Evolutionary conservation across 2,329 filamentous ascomycete genomes (phyloP).

Genomic region (Exophiala phaeomuriformis): DNA sequence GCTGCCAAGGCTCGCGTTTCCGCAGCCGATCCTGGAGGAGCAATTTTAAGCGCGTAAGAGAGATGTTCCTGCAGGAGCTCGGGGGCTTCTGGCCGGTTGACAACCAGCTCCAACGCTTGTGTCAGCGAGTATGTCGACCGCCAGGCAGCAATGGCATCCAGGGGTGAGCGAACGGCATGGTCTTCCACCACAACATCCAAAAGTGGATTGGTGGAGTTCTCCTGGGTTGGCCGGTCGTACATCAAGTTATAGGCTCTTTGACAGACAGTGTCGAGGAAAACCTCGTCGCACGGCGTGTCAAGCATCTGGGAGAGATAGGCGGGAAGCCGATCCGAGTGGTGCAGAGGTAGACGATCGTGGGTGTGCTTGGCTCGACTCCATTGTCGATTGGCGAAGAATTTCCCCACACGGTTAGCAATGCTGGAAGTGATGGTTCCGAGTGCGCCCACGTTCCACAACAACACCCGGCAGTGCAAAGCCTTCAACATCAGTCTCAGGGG

Average conservation of each 20-base stretch:
- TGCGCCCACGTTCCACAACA: slow-evolving; percentile 71
- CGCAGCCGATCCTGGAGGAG: slow-evolving; percentile 70
- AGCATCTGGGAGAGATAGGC: slow-evolving; percentile 69
- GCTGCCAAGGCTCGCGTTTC: slow-evolving; percentile 52
- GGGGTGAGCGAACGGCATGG: slow-evolving; percentile 71
- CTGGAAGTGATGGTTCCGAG: slow-evolving; percentile 57
- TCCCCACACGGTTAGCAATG: slow-evolving; percentile 61
- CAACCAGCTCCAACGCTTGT: slow-evolving; percentile 56
- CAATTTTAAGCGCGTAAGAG: slow-evolving; percentile 61
- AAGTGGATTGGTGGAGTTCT: slow-evolving; percentile 58
- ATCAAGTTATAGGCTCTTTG: slow-evolving; percentile 84
- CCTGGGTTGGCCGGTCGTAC: slow-evolving; percentile 70
- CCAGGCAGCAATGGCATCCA: slow-evolving; percentile 89
- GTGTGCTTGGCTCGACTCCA: slow-evolving; percentile 53
- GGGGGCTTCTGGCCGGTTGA: slow-evolving; percentile 43
- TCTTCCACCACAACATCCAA: slow-evolving; percentile 83
- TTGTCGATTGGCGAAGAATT: slow-evolving; percentile 63
- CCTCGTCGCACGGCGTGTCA: slow-evolving; percentile 71
- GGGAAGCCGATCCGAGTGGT: slow-evolving; percentile 61
- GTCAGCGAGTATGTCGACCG: slow-evolving; percentile 71
- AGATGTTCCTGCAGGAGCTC: slow-evolving; percentile 50
- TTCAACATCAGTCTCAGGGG: slow-evolving; percentile 83
- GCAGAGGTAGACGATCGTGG: slow-evolving; percentile 43
- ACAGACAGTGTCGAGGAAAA: slow-evolving; percentile 68
- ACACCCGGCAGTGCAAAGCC: slow-evolving; percentile 80